Evolutionary conservation across 2,329 filamentous ascomycete genomes (phyloP).

Genomic region (Fonsecaea pugnacius): DNA sequence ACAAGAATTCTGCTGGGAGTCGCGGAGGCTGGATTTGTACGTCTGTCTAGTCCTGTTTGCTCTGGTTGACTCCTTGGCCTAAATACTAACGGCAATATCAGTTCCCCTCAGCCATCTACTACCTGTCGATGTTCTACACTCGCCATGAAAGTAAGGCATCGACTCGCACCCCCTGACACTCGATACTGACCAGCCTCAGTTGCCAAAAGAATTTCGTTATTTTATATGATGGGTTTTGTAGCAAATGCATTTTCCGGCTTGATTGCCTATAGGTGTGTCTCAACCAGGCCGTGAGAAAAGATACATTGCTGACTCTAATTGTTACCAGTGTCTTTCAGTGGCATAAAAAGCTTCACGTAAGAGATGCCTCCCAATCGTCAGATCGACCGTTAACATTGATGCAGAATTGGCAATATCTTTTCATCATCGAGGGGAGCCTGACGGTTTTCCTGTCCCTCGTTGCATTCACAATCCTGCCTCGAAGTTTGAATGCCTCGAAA

Average conservation of each 20-base stretch:
- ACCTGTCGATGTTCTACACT: constrained; percentile 62
- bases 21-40: constrained; percentile 3
- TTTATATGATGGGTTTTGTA: constrained; percentile 76
- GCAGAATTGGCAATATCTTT: constrained; percentile 58
- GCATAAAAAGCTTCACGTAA: constrained; percentile 1
- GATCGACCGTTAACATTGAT: constrained; percentile 36
- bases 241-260: constrained; percentile 69
- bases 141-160: constrained; percentile 59
- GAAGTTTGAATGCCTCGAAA: constrained; percentile 63
- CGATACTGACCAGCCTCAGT: constrained; percentile 41
- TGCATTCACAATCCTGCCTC: constrained; percentile 71
- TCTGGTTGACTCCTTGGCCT: background rate
- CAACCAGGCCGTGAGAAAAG: constrained; percentile 47
- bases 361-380: background rate
- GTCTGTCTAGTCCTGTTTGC: background rate
- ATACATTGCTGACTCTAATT: constrained; percentile 30
- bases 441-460: constrained; percentile 67
- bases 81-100: background rate
- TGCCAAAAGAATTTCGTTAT: constrained; percentile 70
- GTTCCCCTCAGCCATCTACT: constrained; percentile 2
- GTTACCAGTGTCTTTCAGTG: constrained; percentile 26
- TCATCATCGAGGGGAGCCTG: constrained; percentile 61
- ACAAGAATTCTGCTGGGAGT: constrained; percentile 4
- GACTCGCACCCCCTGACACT: background rate
- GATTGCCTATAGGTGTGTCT: constrained; percentile 65